phyloP scores from a whole-genome alignment of 2,329 filamentous ascomycete species.

The Trichoderma aggressivum region DNA sequence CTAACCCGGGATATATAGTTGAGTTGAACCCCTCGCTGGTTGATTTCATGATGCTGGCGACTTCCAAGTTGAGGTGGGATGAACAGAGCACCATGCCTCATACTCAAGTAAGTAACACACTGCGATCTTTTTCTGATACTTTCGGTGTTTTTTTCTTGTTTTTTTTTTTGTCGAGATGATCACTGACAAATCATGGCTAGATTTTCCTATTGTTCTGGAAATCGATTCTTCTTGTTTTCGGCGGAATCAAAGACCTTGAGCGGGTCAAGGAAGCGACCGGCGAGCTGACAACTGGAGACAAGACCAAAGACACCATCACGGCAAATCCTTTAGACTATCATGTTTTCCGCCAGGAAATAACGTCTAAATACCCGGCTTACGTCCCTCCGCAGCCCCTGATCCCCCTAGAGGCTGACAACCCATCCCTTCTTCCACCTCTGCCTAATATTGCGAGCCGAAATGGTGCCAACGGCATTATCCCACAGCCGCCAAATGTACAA shows the following conservation, averaged over 20 bases:
- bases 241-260: slow-evolving; percentile 69
- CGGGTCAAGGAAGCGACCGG: slow-evolving; percentile 69
- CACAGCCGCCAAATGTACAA: slow-evolving; percentile 51
- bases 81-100: slow-evolving; percentile 60
- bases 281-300: slow-evolving; percentile 56
- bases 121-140: slow-evolving; percentile 2
- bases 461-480: slow-evolving; percentile 59
- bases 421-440: slow-evolving; percentile 81
- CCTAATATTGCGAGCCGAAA: slow-evolving; percentile 68
- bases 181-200: slow-evolving; percentile 34
- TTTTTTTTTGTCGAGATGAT: slow-evolving; percentile 20
- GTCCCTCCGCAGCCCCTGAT: slow-evolving; percentile 80
- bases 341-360: slow-evolving; percentile 92
- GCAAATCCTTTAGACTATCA: slow-evolving; percentile 96
- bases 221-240: slow-evolving; percentile 79
- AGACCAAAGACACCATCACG: slow-evolving; percentile 75
- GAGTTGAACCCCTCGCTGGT: slow-evolving; percentile 65
- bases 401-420: slow-evolving; percentile 84
- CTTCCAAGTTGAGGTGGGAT: slow-evolving; percentile 70
- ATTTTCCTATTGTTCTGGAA: slow-evolving; percentile 90
- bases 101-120: slow-evolving; percentile 51
- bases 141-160: too few species aligned
- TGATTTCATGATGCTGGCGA: slow-evolving; percentile 66
- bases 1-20: slow-evolving; percentile 38
- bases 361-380: slow-evolving; percentile 96